Percentiles rank a stretch among this genome's conserved stretches.
phyloP scores from a whole-genome alignment of 257 asterid species.

The Solanum chaucha region DNA sequence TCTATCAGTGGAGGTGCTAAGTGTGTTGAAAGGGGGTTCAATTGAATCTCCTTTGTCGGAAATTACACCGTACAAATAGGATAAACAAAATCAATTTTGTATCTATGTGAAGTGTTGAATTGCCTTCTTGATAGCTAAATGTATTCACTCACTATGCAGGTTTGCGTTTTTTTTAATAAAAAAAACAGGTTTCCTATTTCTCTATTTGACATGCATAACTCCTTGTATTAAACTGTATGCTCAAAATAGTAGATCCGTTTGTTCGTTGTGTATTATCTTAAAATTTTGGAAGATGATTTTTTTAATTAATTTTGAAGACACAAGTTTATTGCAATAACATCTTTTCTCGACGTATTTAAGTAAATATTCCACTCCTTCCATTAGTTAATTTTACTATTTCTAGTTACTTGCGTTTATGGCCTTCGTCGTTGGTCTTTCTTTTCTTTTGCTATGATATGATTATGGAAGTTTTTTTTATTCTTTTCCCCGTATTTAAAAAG shows the following conservation, averaged over 20 bases:
- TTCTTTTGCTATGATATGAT: neutral
- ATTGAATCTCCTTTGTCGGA: neutral
- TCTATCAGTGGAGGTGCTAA: neutral
- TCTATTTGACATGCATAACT: neutral
- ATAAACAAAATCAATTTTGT: neutral
- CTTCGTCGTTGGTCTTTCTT: neutral
- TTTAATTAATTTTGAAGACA: neutral
- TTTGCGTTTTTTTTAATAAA: neutral
- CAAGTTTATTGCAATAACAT: neutral
- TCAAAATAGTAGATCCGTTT: neutral
- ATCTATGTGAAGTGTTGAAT: neutral
- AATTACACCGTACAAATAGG: neutral
- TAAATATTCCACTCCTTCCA: neutral
- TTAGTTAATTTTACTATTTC: neutral
- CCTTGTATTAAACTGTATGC: neutral
- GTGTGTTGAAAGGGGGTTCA: neutral
- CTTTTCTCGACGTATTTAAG: neutral
- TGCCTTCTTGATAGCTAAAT: neutral
- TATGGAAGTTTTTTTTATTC: neutral
- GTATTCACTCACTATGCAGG: neutral
- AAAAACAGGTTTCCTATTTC: neutral
- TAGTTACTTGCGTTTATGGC: neutral
- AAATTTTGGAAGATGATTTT: neutral
- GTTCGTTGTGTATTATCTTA: neutral
- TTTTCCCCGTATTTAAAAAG: neutral